Evolutionary conservation across 192 early-diverging fungal species (phyloP).

Genomic region (Dimargaris xerosporica): DNA sequence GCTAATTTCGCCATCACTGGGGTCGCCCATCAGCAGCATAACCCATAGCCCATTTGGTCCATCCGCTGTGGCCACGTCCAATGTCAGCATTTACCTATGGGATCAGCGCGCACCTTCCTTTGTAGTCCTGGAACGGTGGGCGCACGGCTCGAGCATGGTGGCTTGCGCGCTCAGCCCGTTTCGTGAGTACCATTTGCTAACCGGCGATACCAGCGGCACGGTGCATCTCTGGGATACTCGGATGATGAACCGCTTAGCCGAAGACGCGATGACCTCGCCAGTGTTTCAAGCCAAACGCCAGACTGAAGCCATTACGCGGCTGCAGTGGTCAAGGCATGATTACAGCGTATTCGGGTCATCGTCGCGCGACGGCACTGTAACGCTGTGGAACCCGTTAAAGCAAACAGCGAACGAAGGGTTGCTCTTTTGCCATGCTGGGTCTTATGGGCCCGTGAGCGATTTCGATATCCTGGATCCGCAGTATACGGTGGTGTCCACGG

Average conservation of each 20-base stretch:
- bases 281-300: background rate
- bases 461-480: background rate
- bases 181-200: background rate
- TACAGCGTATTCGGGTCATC: background rate
- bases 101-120: background rate
- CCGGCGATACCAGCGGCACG: background rate
- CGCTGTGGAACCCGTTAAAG: background rate
- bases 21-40: background rate
- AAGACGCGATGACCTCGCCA: background rate
- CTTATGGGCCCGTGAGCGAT: background rate
- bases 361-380: background rate
- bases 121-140: background rate
- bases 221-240: constrained; percentile 2
- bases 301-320: background rate
- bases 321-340: background rate
- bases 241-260: background rate
- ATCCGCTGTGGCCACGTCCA: background rate
- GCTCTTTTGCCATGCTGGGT: background rate
- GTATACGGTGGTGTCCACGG: constrained; percentile 1
- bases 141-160: background rate
- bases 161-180: background rate
- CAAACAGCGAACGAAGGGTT: background rate
- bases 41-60: background rate
- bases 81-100: background rate
- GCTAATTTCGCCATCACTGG: background rate